Conservation (phyloP, 345 rosid species). For the Citrus glauca region DNA sequence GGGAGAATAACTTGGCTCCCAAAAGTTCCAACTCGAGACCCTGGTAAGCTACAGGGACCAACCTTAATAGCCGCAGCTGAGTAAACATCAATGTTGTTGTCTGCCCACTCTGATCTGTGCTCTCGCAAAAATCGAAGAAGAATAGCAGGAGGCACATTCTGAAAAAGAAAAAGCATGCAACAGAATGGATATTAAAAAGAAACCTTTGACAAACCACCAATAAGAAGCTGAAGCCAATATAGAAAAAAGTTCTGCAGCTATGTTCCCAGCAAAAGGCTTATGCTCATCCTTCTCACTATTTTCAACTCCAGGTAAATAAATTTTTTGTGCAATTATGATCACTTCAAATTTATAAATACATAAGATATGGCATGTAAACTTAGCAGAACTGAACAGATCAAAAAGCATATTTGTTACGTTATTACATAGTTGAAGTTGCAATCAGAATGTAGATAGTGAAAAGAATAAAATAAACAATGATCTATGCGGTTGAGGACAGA, state of each 20-base stretch:
- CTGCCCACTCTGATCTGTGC: constrained; percentile 99
- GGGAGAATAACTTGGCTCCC: constrained; percentile 97
- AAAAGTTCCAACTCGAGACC: constrained; percentile 78
- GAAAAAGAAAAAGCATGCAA: constrained; percentile 12
- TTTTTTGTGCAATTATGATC: not conserved
- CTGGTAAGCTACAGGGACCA: constrained; percentile 77
- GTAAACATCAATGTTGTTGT: constrained; percentile 90
- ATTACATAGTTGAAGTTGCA: not conserved
- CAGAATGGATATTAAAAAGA: not conserved
- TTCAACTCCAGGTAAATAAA: not conserved
- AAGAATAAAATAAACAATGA: not conserved
- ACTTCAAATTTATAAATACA: not conserved
- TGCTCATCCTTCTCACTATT: not conserved
- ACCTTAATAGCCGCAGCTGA: constrained; percentile 93
- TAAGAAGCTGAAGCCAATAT: not conserved
- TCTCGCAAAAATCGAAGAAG: constrained; percentile 94
- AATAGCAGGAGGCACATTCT: constrained; percentile 98
- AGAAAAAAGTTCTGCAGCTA: not conserved
- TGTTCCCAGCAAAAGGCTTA: too few species aligned
- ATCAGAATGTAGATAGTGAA: not conserved
- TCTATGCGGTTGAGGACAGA: not conserved
- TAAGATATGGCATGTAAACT: not conserved
- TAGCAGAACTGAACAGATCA: too few species aligned
- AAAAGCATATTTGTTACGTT: too few species aligned
- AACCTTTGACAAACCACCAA: not conserved